Percentiles rank a stretch among this genome's conserved stretches.
These are phyloP conservation scores for Crotalaria pallida DNA, from an alignment of 306 rosid species.

Conservation along the genomic window DNA sequence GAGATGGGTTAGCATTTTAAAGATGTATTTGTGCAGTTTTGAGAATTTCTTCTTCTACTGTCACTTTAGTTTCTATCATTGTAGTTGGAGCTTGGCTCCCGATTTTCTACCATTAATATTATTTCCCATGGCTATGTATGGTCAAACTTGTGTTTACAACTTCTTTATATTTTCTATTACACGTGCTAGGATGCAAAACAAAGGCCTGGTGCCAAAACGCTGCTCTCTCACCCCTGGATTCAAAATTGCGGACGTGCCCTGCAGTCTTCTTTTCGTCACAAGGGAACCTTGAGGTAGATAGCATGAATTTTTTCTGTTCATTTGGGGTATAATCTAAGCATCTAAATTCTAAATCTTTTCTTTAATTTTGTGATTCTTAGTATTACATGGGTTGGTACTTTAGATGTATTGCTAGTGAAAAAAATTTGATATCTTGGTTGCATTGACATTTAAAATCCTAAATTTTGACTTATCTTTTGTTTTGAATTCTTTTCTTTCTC, in stretches of 20 bases:
- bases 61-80: too few species aligned
- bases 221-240: conserved; percentile 96
- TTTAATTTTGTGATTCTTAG: background rate
- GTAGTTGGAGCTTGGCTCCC: too few species aligned
- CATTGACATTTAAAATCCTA: background rate
- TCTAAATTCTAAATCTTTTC: too few species aligned
- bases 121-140: background rate
- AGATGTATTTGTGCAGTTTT: too few species aligned
- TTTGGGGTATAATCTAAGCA: background rate
- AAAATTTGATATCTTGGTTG: background rate
- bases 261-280: conserved; percentile 93
- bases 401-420: background rate
- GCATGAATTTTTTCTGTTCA: background rate
- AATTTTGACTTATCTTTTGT: background rate
- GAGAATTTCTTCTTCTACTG: too few species aligned
- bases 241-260: conserved; percentile 72
- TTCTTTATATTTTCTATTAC: conserved; percentile 26
- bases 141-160: background rate
- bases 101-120: too few species aligned
- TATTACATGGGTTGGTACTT: background rate
- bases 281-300: conserved; percentile 74
- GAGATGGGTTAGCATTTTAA: too few species aligned
- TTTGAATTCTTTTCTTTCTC: background rate
- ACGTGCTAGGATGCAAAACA: conserved; percentile 90
- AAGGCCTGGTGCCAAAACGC: conserved; percentile 94